Conservation (phyloP, 1,284 basidiomycete genomes). For the Irpex sp. region DNA sequence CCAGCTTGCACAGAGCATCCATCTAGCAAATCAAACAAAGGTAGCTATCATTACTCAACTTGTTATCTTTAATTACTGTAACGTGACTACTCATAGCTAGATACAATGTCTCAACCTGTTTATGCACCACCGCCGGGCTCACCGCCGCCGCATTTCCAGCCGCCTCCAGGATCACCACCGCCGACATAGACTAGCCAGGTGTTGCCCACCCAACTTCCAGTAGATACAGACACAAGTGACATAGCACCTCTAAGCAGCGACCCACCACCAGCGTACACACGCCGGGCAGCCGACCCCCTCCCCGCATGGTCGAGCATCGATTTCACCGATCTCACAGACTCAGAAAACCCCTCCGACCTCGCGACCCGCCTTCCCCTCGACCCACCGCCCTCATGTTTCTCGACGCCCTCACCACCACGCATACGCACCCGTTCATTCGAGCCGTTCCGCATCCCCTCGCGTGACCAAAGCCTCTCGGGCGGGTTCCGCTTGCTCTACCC, state of each 20-base stretch:
- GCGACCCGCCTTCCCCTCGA: slow-evolving; percentile 7
- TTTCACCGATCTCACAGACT: slow-evolving; percentile 6
- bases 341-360: background rate
- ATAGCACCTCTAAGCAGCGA: background rate
- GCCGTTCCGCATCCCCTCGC: slow-evolving; percentile 11
- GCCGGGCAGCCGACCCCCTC: slow-evolving; percentile 8
- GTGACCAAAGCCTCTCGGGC: slow-evolving; percentile 1
- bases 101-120: too few species aligned
- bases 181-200: background rate
- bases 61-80: too few species aligned
- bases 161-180: background rate
- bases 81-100: too few species aligned
- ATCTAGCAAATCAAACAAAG: too few species aligned
- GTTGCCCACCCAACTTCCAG: background rate
- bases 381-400: slow-evolving; percentile 13
- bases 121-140: background rate
- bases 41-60: too few species aligned
- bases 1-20: too few species aligned
- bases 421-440: slow-evolving; percentile 9
- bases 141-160: background rate
- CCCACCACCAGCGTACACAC: slow-evolving; percentile 12
- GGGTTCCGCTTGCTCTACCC: slow-evolving; percentile 11
- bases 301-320: slow-evolving; percentile 6
- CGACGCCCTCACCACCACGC: slow-evolving; percentile 8
- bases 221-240: background rate